Evolutionary conservation across 495 filamentous ascomycete species (phyloP).

Genomic region (Trichoderma orchidacearum): DNA sequence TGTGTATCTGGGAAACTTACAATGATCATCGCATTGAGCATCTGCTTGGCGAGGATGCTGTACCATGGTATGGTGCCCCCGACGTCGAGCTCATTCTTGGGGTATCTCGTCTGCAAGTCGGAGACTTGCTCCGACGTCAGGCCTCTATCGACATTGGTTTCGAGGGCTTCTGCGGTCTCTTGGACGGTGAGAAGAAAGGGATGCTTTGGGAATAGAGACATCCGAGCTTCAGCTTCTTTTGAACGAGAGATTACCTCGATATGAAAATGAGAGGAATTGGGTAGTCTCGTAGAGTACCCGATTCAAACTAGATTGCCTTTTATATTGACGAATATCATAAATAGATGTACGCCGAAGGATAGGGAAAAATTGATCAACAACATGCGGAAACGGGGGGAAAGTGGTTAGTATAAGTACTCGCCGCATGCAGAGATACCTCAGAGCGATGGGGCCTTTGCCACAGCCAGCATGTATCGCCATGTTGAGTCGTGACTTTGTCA

Average conservation of each 20-base stretch:
- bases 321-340: background rate
- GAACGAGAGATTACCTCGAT: background rate
- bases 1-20: constrained; percentile 14
- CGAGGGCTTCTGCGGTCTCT: constrained; percentile 37
- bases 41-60: constrained; percentile 50
- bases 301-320: too few relatives aligned
- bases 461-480: background rate
- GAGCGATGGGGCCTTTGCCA: background rate
- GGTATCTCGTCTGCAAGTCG: constrained; percentile 35
- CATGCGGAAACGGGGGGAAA: background rate
- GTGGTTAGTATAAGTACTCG: background rate
- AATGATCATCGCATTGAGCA: constrained; percentile 56
- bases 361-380: too few relatives aligned
- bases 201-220: constrained; percentile 32
- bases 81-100: constrained; percentile 48
- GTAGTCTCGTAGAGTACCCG: background rate
- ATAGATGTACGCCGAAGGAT: background rate
- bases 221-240: constrained; percentile 3
- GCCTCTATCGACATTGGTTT: constrained; percentile 45
- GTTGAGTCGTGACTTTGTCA: background rate
- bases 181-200: constrained; percentile 37
- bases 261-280: background rate
- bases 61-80: constrained; percentile 48
- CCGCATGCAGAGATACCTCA: background rate
- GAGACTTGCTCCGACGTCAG: constrained; percentile 34